A percentile compares a stretch with the other conserved stretches of the same genome.
These are phyloP conservation scores for Metarhizium rileyi DNA, from an alignment of 2,329 filamentous ascomycete species.

Conservation along the genomic window DNA sequence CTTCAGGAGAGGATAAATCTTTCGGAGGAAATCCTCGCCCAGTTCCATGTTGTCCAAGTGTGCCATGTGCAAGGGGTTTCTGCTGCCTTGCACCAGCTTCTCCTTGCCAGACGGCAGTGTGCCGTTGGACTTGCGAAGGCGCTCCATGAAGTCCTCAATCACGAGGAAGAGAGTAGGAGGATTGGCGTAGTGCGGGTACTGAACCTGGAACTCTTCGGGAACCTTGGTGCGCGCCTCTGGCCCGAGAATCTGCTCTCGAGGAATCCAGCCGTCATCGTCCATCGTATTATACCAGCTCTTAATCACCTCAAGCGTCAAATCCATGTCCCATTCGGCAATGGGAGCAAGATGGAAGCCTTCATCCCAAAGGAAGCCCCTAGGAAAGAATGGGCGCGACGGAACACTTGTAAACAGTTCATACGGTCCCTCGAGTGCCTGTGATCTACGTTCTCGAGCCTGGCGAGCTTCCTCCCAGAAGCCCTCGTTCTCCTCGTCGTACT, in stretches of 20 bases:
- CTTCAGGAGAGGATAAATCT: conserved; percentile 77
- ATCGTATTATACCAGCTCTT: conserved; percentile 95
- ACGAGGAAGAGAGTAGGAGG: conserved; percentile 90
- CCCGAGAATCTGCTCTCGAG: conserved; percentile 89
- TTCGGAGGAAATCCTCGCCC: conserved; percentile 60
- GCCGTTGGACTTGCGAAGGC: conserved; percentile 50
- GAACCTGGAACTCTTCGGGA: conserved; percentile 81
- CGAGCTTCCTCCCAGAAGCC: conserved; percentile 92
- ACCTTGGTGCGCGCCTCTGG: conserved; percentile 90
- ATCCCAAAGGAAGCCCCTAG: conserved; percentile 93
- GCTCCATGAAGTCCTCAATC: conserved; percentile 74
- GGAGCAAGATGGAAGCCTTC: conserved; percentile 93
- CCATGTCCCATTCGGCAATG: conserved; percentile 87
- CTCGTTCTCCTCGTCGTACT: conserved; percentile 92
- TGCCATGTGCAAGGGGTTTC: conserved; percentile 42
- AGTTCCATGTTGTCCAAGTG: conserved; percentile 59
- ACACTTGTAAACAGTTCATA: conserved; percentile 86
- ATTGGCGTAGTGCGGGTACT: conserved; percentile 96
- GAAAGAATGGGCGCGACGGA: conserved; percentile 91
- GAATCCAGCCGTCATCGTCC: conserved; percentile 97
- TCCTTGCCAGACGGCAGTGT: conserved; percentile 34
- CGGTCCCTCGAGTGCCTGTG: conserved; percentile 66
- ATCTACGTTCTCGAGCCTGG: conserved; percentile 59
- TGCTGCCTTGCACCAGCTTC: conserved; percentile 30
- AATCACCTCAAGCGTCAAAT: conserved; percentile 77